Conservation (phyloP, 495 filamentous ascomycete genomes). For the Penicillium turbatum region DNA sequence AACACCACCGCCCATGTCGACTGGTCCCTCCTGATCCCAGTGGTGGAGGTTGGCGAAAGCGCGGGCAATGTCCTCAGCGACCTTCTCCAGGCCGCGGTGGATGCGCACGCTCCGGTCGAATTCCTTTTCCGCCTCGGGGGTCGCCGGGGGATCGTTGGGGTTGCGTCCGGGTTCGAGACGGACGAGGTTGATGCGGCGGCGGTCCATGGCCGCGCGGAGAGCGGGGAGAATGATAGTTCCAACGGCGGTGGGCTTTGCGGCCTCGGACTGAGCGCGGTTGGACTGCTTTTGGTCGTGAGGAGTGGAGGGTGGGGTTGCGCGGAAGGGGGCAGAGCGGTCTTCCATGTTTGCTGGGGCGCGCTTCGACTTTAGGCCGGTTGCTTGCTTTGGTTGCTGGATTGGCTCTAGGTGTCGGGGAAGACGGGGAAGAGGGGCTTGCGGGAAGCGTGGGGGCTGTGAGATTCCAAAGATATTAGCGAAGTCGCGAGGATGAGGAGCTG, state of each 20-base stretch:
- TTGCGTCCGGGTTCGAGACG: slow-evolving; percentile 19
- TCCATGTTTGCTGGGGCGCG: slow-evolving; percentile 18
- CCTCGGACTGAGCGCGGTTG: slow-evolving; percentile 2
- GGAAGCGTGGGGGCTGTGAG: neutral
- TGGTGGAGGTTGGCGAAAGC: slow-evolving; percentile 84
- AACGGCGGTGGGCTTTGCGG: slow-evolving; percentile 17
- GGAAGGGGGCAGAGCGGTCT: slow-evolving; percentile 4
- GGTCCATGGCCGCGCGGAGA: slow-evolving; percentile 78
- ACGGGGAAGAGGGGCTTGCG: slow-evolving; percentile 2
- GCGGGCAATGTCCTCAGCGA: slow-evolving; percentile 70
- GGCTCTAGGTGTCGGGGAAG: slow-evolving; percentile 10
- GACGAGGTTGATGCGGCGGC: slow-evolving; percentile 50
- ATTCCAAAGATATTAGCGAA: slow-evolving; percentile 6
- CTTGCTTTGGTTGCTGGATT: slow-evolving; percentile 4
- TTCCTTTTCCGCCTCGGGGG: slow-evolving; percentile 31
- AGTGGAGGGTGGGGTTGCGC: slow-evolving; percentile 9
- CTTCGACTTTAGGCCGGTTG: slow-evolving; percentile 23
- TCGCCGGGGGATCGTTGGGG: slow-evolving; percentile 4
- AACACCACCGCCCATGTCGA: slow-evolving; percentile 88
- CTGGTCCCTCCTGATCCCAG: slow-evolving; percentile 73
- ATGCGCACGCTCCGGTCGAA: slow-evolving; percentile 59
- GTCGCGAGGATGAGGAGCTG: slow-evolving; percentile 11
- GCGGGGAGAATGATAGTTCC: slow-evolving; percentile 80
- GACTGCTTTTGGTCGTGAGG: neutral
- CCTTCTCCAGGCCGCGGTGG: slow-evolving; percentile 74